Evolutionary conservation across 257 asterid genomes (phyloP).

Genomic region (Henckelia pumila): DNA sequence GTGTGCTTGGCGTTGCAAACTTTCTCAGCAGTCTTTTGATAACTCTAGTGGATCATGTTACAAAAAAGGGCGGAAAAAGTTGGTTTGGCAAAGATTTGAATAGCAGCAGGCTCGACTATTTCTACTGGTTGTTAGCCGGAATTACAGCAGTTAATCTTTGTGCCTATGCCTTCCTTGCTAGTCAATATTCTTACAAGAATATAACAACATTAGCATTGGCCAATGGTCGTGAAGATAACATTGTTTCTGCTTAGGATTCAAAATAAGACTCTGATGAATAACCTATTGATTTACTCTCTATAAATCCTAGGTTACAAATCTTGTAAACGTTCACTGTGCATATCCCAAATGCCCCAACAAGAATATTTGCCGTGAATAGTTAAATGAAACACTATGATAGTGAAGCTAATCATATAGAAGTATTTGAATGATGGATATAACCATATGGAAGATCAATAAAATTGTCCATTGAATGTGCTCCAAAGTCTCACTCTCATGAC

Average conservation of each 20-base stretch:
- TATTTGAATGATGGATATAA: not conserved
- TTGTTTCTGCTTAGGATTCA: not conserved
- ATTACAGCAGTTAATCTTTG: conserved; percentile 43
- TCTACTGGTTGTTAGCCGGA: conserved; percentile 47
- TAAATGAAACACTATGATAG: not conserved
- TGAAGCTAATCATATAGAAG: not conserved
- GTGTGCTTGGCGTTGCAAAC: conserved; percentile 65
- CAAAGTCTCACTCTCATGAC: not conserved
- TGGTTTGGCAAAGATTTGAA: conserved; percentile 51
- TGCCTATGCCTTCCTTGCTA: conserved; percentile 46
- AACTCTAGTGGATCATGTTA: conserved; percentile 53
- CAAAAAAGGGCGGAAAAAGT: conserved; percentile 48
- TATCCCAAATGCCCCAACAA: too few species aligned
- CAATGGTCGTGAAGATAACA: conserved; percentile 32
- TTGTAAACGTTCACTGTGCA: not conserved
- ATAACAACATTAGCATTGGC: conserved; percentile 44
- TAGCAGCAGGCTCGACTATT: conserved; percentile 40
- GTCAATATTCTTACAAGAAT: conserved; percentile 64
- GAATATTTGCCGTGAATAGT: too few species aligned
- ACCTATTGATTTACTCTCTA: not conserved
- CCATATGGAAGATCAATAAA: not conserved
- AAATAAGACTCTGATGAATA: not conserved
- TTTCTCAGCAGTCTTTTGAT: conserved; percentile 64
- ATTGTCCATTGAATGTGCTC: not conserved
- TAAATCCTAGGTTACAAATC: not conserved